Conservation (phyloP, 2,329 filamentous ascomycete genomes). For the Cryphonectria parasitica region DNA sequence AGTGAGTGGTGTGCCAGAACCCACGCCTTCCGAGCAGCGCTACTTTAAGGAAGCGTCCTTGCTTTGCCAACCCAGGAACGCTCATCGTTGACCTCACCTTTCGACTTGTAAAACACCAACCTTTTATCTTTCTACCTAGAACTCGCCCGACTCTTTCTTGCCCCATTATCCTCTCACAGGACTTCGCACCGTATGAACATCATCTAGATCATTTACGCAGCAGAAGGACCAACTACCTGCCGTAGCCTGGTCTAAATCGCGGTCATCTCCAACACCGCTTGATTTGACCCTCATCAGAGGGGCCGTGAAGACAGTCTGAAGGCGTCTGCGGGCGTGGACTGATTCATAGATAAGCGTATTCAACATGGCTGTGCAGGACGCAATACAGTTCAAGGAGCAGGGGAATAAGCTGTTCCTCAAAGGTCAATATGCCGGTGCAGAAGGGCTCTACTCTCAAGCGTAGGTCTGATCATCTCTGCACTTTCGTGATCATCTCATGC, state of each 20-base stretch:
- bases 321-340: not conserved
- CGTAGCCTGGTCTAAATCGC: not conserved
- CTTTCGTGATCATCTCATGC: not conserved
- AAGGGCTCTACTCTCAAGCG: conserved; percentile 74
- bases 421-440: conserved; percentile 68
- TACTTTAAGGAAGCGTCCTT: not conserved
- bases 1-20: not conserved
- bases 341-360: not conserved
- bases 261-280: not conserved
- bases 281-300: not conserved
- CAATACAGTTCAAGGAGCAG: conserved; percentile 54
- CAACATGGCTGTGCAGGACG: conserved; percentile 35
- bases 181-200: not conserved
- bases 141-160: not conserved
- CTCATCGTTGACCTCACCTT: not conserved
- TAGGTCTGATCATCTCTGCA: conserved; percentile 42
- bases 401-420: conserved; percentile 69
- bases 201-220: not conserved
- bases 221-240: not conserved
- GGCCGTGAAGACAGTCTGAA: not conserved
- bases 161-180: not conserved
- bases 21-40: not conserved
- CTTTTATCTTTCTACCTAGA: not conserved
- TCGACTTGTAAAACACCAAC: not conserved
- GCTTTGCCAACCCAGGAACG: not conserved